Percentiles rank a stretch among this genome's conserved stretches.
phyloP scores from a whole-genome alignment of 768 basidiomycete genomes.

The Mycena galericulata region DNA sequence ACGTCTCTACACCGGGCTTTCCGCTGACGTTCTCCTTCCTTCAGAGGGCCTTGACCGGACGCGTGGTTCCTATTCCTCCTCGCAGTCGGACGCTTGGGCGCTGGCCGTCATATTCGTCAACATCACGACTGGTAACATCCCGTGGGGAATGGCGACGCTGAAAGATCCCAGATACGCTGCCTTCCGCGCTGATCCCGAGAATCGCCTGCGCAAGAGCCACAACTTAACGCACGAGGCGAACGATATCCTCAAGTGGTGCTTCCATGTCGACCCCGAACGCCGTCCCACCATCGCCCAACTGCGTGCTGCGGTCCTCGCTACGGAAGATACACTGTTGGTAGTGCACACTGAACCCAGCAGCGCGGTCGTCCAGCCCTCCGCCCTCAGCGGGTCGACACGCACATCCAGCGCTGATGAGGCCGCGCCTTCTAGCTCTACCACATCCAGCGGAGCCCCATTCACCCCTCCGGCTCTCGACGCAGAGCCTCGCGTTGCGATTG shows the following conservation, averaged over 20 bases:
- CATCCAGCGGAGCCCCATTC: background rate
- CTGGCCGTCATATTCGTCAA: background rate
- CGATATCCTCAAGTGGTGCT: conserved; percentile 15
- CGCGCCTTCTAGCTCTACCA: background rate
- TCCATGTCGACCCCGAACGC: background rate
- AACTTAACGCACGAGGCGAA: conserved; percentile 8
- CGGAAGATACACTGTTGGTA: background rate
- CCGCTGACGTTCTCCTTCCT: background rate
- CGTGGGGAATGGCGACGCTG: background rate
- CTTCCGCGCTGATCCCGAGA: background rate
- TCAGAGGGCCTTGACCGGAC: conserved; percentile 12
- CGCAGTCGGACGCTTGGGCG: conserved; percentile 10
- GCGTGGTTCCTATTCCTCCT: background rate
- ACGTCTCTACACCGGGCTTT: background rate
- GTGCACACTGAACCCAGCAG: background rate
- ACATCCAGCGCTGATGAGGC: no score
- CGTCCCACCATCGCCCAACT: conserved; percentile 3
- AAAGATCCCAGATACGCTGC: background rate
- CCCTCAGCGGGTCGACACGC: no score
- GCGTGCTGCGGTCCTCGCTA: background rate
- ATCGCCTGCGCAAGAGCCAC: background rate
- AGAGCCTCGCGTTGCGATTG: background rate
- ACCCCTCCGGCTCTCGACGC: background rate
- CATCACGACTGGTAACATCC: background rate
- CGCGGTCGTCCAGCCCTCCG: background rate